Evolutionary conservation across 352 stramenopile species (phyloP), one percentile per base, ranked within the genome.

Genomic region (Plasmopara muralis): DNA sequence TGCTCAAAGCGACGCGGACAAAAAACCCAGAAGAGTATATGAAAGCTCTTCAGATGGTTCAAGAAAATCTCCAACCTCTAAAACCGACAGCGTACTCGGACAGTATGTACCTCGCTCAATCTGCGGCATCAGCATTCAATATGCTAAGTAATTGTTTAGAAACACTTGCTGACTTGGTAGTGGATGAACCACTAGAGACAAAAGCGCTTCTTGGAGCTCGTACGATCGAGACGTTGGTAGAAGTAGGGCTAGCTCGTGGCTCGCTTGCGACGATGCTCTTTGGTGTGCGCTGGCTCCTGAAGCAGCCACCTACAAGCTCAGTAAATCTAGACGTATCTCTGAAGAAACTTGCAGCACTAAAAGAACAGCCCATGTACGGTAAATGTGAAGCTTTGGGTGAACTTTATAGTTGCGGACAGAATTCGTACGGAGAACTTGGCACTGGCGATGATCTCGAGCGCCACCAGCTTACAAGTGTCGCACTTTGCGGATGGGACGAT

Each of bases 351-450:
- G 74, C 78, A 6, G 66, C 74, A 7, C 47, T 95, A 15, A 93
- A 89, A 59, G 82, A 95, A 46, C 82, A 95, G 43, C 77, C 77
- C 9, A 83, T 95, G 49, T 95, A 95, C 42, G 84, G 82, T 7
- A 90, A 88, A 28, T 92, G 80, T 39, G 82, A 93, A 52, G 78
- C 83, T 33, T 93, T 77, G 0, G 83, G 82, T 2, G 84, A 95
- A 46, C 72, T 95, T 0, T 95, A 95, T 43, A 86, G 75, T 43
- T 95, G 83, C 35, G 85, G 85, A 3, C 85, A 95, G 39, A 95
- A 95, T 47, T 92, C 82, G 25, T 95, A 95, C 50, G 85, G 85
- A 42, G 85, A 95, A 59, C 64, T 95, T 13, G 83, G 83, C 6
- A 84, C 85, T 43, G 85, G 85, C 15, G 85, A 95, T 41, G 83